Evolutionary conservation across 108 stramenopile species (phyloP), one percentile per base, ranked within the genome.

Genomic region (Pinguiococcus pyrenoidosus): DNA sequence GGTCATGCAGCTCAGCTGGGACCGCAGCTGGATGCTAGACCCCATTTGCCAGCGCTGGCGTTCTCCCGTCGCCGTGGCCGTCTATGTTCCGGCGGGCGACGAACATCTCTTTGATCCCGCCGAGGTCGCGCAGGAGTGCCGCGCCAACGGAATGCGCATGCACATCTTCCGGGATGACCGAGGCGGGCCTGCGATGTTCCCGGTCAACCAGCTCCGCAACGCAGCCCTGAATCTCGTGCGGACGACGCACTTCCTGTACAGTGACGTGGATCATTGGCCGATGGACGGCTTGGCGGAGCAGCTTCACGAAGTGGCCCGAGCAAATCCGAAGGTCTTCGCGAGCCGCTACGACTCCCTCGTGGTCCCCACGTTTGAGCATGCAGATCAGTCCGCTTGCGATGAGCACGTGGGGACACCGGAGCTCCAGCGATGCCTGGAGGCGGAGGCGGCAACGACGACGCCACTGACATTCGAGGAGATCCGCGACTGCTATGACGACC

Each of bases 211-310:
- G 0, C 51, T 91, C 39, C 77, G 89, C 3, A 91, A 85, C 51
- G 49, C 79, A 46, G 89, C 86, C 24, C 54, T 87, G 21, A 41
- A 51, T 4, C 37, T 27, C 10, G 83, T 86, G 6, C 46, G 44
- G 23, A 89, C 90, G 10, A 81, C 78, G 29, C 87, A 92, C 56
- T 66, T 84, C 44, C 51, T 87, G 2, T 84, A 84, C 47, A 66
- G 77, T 12, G 89, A 90, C 63, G 74, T 90, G 27, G 89, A 90
- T 56, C 84, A 87, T 59, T 87, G 85, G 85, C 67, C 76, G 46
- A 29, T 10, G 38, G 27, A 29, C 17, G 17, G 32, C 40, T 12
- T 1, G 25, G 26, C 12, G 34, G 16, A 17, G 27, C 9, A 21
- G 41, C 7, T 1, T n/a, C n/a, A n/a, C n/a, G n/a, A n/a, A n/a